Evolutionary conservation across 1,139 yeast genomes (phyloP).

Genomic region (Scheffersomyces parashehatae): DNA sequence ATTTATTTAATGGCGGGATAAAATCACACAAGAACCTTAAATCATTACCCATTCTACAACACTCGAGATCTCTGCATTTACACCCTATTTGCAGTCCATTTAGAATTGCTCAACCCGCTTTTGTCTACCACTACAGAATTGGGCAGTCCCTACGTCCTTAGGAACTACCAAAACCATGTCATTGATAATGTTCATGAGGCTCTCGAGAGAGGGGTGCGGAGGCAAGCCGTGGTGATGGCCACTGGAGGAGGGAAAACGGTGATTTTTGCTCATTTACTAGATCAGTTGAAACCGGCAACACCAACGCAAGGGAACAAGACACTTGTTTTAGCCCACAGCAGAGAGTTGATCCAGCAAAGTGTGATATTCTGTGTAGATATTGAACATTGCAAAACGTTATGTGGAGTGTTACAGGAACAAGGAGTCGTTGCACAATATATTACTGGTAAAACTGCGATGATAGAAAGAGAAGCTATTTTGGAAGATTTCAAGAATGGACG

Average conservation of each 20-base stretch:
- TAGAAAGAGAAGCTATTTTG: conserved; percentile 54
- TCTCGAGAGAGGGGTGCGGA: conserved; percentile 43
- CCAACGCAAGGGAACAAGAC: conserved; percentile 45
- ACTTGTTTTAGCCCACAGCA: conserved; percentile 76
- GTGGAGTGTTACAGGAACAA: conserved; percentile 51
- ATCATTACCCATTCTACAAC: too few species aligned
- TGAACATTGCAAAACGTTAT: conserved; percentile 60
- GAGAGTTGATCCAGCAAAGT: conserved; percentile 76
- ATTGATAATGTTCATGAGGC: conserved; percentile 56
- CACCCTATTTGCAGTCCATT: too few species aligned
- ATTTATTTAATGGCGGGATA: too few species aligned
- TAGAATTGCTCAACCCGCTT: too few species aligned
- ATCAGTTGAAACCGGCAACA: conserved; percentile 39
- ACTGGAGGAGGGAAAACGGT: conserved; percentile 97
- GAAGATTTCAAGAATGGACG: conserved; percentile 61
- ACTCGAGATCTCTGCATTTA: too few species aligned
- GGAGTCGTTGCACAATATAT: conserved; percentile 77
- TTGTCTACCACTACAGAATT: too few species aligned
- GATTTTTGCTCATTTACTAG: conserved; percentile 68
- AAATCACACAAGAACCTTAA: too few species aligned
- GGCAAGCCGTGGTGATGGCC: conserved; percentile 84
- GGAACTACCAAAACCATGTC: conserved; percentile 77
- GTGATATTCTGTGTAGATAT: conserved; percentile 78
- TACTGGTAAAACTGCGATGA: conserved; percentile 61
- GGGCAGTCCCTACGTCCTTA: conserved; percentile 11